Evolutionary conservation across 2,329 filamentous ascomycete genomes (phyloP).

Genomic region (Fusarium secorum): DNA sequence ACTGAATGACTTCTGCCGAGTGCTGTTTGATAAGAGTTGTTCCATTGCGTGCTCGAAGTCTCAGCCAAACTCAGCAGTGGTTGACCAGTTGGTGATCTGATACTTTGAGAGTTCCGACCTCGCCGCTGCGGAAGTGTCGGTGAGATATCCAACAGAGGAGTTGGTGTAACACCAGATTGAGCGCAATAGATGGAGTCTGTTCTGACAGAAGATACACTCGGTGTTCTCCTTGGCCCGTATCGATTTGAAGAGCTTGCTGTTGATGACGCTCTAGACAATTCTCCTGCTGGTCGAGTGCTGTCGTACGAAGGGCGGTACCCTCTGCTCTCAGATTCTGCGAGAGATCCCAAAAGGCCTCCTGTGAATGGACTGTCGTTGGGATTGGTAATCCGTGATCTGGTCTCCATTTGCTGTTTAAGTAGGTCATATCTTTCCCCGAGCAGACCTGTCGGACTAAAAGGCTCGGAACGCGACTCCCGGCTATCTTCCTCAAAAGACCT

Average conservation of each 20-base stretch:
- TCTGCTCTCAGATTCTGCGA: background rate
- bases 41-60: rapidly evolving
- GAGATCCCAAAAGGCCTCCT: background rate
- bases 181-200: conserved; percentile 9
- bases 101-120: rapidly evolving
- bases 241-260: background rate
- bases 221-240: background rate
- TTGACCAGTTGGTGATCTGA: background rate
- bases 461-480: background rate
- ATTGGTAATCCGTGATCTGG: background rate
- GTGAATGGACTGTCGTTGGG: background rate
- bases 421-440: conserved; percentile 3
- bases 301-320: background rate
- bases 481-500: rapidly evolving
- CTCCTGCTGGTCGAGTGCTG: rapidly evolving
- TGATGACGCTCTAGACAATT: background rate
- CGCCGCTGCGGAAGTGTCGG: background rate
- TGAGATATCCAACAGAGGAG: background rate
- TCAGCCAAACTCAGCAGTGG: rapidly evolving
- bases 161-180: background rate
- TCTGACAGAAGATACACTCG: background rate
- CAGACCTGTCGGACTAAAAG: background rate
- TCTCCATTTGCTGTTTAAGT: background rate
- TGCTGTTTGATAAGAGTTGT: rapidly evolving
- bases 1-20: background rate